phyloP scores from a whole-genome alignment of 2,329 filamentous ascomycete species.

The Fusarium liriodendri region DNA sequence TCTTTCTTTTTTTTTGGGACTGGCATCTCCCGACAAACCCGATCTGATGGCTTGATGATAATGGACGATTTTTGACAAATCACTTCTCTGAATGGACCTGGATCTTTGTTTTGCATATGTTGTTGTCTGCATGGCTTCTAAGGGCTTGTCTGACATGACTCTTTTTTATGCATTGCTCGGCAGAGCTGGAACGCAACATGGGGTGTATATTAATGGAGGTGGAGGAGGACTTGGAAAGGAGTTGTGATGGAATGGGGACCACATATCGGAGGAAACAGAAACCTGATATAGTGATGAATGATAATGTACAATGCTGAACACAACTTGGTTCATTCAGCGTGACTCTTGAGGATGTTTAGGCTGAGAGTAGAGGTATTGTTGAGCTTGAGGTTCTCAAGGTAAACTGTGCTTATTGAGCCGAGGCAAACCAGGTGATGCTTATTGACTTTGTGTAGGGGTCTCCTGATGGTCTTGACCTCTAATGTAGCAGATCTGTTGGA shows the following conservation, averaged over 20 bases:
- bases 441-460: not conserved
- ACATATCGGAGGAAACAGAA: not conserved
- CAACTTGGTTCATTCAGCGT: not conserved
- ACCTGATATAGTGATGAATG: not conserved
- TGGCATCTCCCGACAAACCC: conserved; percentile 16
- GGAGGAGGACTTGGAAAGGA: not conserved
- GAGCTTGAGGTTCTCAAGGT: not conserved
- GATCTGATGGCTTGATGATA: conserved; percentile 39
- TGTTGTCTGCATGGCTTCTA: not conserved
- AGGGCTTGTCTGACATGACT: not conserved
- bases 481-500: not conserved
- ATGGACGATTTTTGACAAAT: conserved; percentile 34
- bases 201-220: not conserved
- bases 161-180: not conserved
- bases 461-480: not conserved
- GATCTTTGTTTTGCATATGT: not conserved
- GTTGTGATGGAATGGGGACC: not conserved
- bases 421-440: not conserved
- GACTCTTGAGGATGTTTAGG: not conserved
- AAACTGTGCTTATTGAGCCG: not conserved
- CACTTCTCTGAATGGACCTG: conserved; percentile 15
- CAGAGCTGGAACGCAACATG: not conserved
- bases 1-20: conserved; percentile 19
- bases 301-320: conserved; percentile 11
- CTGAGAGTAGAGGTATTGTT: not conserved